Conservation (phyloP, 768 basidiomycete species). For the Kwoniella heveanensis region DNA sequence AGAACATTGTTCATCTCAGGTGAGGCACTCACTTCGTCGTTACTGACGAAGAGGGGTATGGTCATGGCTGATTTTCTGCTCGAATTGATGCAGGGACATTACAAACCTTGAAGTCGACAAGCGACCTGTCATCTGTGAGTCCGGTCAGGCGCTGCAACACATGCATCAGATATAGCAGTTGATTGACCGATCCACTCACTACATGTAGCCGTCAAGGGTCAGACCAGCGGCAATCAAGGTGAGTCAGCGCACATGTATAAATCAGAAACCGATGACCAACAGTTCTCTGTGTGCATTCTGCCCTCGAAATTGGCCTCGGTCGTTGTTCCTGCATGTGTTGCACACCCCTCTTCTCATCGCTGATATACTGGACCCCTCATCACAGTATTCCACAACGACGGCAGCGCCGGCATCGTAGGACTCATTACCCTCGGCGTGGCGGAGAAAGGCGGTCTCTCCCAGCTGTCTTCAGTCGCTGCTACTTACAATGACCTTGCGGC, state of each 20-base stretch:
- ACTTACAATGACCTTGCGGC: constrained; percentile 34
- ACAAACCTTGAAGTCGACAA: constrained; percentile 33
- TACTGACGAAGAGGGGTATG: no score
- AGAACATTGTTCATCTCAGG: constrained; percentile 34
- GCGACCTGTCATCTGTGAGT: constrained; percentile 33
- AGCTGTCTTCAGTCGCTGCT: constrained; percentile 31
- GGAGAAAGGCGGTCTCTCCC: constrained; percentile 33
- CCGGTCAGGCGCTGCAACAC: no score
- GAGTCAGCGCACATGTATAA: not conserved
- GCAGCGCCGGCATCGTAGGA: constrained; percentile 25
- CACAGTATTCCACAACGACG: constrained; percentile 35
- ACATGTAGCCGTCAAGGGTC: constrained; percentile 31
- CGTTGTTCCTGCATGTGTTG: not conserved
- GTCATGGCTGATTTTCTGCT: not conserved
- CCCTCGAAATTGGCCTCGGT: no score
- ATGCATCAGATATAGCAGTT: no score
- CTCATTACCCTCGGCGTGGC: constrained; percentile 35
- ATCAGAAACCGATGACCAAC: no score
- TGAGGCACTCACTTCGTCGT: no score
- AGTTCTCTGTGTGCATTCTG: no score
- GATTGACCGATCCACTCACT: no score
- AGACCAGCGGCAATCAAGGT: constrained; percentile 37
- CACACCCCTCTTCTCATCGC: not conserved
- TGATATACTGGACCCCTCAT: not conserved
- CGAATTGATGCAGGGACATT: constrained; percentile 22